Evolutionary conservation across 129 eudicot genomes (phyloP).

Genomic region (Rutidosis leptorrhynchoides): DNA sequence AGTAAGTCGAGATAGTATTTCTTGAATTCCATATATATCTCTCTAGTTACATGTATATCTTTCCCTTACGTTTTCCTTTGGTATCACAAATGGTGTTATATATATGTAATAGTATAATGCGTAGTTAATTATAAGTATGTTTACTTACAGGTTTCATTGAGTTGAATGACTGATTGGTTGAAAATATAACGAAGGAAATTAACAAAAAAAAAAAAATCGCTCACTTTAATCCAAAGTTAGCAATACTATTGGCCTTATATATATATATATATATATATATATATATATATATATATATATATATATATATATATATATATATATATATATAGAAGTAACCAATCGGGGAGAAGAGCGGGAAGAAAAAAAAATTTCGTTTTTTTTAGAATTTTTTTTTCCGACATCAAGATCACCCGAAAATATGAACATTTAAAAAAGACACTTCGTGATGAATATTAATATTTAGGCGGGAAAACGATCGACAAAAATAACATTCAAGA

Average conservation of each 20-base stretch:
- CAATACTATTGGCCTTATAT: background rate
- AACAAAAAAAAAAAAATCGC: background rate
- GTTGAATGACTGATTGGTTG: background rate
- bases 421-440: too few relatives aligned
- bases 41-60: background rate
- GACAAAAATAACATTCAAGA: too few relatives aligned
- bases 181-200: background rate
- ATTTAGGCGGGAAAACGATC: too few relatives aligned
- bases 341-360: too few relatives aligned
- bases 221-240: constrained; percentile 4
- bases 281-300: background rate
- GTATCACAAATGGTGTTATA: background rate
- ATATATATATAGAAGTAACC: too few relatives aligned
- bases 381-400: too few relatives aligned
- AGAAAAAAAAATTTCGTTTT: too few relatives aligned
- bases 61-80: background rate
- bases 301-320: background rate
- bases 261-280: background rate
- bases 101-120: background rate
- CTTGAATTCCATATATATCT: constrained; percentile 40
- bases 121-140: too few relatives aligned
- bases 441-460: too few relatives aligned
- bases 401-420: too few relatives aligned
- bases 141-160: constrained; percentile 4
- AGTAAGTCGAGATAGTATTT: constrained; percentile 60